Conservation (phyloP, 163 green algal genomes). For the Chlamydomonas reinhardtii region DNA sequence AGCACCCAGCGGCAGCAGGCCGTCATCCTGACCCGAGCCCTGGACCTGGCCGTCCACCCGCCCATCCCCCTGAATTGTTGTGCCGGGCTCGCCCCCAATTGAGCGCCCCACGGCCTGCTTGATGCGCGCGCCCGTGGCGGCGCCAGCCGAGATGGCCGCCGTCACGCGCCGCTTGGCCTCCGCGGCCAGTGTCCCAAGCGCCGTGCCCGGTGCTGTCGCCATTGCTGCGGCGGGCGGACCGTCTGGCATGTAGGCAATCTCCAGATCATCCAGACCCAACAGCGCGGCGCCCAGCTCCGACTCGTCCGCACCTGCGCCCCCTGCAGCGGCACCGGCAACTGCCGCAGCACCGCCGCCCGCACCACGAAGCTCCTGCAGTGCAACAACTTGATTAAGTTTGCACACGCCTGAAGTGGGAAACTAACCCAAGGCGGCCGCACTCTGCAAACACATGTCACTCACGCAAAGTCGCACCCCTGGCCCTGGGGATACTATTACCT, state of each 20-base stretch:
- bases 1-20: no score
- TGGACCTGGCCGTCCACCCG: no score
- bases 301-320: not conserved
- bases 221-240: not conserved
- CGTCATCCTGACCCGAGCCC: no score
- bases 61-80: no score
- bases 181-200: not conserved
- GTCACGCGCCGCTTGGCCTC: not conserved
- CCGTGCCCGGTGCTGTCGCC: not conserved
- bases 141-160: not conserved
- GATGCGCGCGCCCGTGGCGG: no score
- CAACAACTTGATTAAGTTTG: no score
- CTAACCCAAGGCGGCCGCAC: no score
- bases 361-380: constrained; percentile 19
- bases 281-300: not conserved
- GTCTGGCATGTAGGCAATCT: not conserved
- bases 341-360: not conserved
- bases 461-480: no score
- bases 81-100: no score
- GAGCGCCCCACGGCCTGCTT: no score
- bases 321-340: not conserved
- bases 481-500: constrained; percentile 61
- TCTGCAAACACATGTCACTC: no score
- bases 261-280: constrained; percentile 24
- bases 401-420: no score